These are phyloP conservation scores for Lojkania enalia DNA, from an alignment of 2,329 filamentous ascomycete species.

Conservation along the genomic window DNA sequence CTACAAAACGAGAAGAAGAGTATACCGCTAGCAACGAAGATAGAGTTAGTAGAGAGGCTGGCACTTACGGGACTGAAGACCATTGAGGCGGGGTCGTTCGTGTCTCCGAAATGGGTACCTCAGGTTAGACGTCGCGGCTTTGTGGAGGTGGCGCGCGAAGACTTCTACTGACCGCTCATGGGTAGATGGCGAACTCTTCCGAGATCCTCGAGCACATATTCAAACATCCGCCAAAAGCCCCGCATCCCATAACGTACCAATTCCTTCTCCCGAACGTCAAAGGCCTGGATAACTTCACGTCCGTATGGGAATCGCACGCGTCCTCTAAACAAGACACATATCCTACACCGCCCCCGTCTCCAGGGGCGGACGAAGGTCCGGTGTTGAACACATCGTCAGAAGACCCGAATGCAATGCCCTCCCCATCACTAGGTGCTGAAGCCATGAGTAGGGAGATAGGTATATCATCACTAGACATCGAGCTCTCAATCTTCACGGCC, in stretches of 20 bases:
- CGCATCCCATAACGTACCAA: conserved; percentile 68
- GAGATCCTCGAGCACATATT: conserved; percentile 73
- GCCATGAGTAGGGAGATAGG: conserved; percentile 28
- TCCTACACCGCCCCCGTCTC: conserved; percentile 48
- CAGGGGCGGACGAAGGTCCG: conserved; percentile 41
- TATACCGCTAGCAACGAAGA: conserved; percentile 72
- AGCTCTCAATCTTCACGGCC: conserved; percentile 79
- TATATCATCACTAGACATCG: conserved; percentile 39
- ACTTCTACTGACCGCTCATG: conserved; percentile 52
- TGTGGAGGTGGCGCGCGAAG: too few species aligned
- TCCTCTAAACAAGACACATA: conserved; percentile 48
- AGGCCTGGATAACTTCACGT: conserved; percentile 67
- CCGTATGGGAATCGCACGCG: conserved; percentile 53
- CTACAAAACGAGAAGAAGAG: conserved; percentile 79
- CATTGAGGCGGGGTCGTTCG: conserved; percentile 82
- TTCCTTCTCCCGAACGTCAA: conserved; percentile 79
- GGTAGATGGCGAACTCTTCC: conserved; percentile 78
- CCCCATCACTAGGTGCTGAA: conserved; percentile 38
- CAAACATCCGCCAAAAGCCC: conserved; percentile 57
- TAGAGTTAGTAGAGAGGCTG: conserved; percentile 72
- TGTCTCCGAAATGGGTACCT: conserved; percentile 82
- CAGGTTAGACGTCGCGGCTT: conserved; percentile 64
- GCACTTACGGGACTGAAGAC: conserved; percentile 68
- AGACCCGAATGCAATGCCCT: conserved; percentile 49
- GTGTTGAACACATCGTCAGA: conserved; percentile 48